These are phyloP conservation scores for Arthrobotrys musiformis DNA, from an alignment of 2,329 filamentous ascomycete species.

Conservation along the genomic window DNA sequence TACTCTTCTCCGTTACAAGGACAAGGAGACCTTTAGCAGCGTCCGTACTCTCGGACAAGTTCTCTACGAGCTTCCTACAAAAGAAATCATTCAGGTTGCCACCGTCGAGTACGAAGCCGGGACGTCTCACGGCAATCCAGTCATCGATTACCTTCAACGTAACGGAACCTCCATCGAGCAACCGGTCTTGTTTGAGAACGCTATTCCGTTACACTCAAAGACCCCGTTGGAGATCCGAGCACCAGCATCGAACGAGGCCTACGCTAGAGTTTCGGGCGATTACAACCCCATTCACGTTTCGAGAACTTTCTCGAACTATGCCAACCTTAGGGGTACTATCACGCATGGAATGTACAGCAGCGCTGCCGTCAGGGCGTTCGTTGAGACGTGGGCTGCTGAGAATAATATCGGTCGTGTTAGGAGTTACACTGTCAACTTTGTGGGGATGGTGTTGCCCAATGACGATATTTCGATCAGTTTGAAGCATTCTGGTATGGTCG, in stretches of 20 bases:
- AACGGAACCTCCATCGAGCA: slow-evolving; percentile 94
- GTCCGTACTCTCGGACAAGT: slow-evolving; percentile 94
- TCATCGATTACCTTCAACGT: slow-evolving; percentile 93
- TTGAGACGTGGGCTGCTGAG: slow-evolving; percentile 98
- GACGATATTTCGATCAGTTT: slow-evolving; percentile 95
- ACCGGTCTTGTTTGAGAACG: slow-evolving; percentile 95
- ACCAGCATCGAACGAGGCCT: slow-evolving; percentile 95
- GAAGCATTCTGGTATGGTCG: slow-evolving; percentile 96
- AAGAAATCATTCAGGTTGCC: slow-evolving; percentile 97
- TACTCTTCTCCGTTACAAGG: slow-evolving; percentile 92
- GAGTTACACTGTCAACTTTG: slow-evolving; percentile 94
- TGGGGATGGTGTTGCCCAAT: slow-evolving; percentile 98
- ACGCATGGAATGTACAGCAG: slow-evolving; percentile 99
- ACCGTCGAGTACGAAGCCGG: slow-evolving; percentile 95
- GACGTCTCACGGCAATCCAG: slow-evolving; percentile 91
- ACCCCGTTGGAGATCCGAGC: slow-evolving; percentile 87
- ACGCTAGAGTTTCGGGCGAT: slow-evolving; percentile 95
- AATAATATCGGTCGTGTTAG: slow-evolving; percentile 97
- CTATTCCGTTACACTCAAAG: slow-evolving; percentile 94
- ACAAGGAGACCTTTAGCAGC: slow-evolving; percentile 87
- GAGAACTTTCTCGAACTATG: slow-evolving; percentile 93
- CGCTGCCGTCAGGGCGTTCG: slow-evolving; percentile 91
- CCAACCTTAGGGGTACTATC: slow-evolving; percentile 94
- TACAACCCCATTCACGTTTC: slow-evolving; percentile 99
- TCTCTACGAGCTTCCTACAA: slow-evolving; percentile 90